These are phyloP conservation scores for Glonium stellatum DNA, from an alignment of 495 filamentous ascomycete species.

Conservation along the genomic window DNA sequence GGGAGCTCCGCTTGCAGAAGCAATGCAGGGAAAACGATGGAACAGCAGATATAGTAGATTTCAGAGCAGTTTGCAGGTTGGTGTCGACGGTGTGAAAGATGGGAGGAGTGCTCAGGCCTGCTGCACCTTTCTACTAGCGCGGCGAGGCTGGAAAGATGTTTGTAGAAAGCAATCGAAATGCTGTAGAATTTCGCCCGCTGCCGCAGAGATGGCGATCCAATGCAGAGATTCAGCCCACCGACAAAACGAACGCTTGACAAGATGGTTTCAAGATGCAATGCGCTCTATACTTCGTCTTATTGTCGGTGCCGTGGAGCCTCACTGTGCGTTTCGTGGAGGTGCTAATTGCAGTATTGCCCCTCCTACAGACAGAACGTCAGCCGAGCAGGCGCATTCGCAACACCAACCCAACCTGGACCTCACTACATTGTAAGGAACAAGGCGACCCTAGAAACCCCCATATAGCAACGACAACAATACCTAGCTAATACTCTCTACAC, in stretches of 20 bases:
- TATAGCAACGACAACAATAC: too few species aligned
- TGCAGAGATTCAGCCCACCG: background rate
- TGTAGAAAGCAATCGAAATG: slow-evolving; percentile 29
- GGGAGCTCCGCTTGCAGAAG: too few species aligned
- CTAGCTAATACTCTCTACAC: background rate
- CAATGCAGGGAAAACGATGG: background rate
- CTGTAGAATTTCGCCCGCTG: slow-evolving; percentile 6
- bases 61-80: background rate
- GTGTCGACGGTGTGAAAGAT: background rate
- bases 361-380: background rate
- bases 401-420: too few species aligned
- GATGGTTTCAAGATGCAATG: background rate
- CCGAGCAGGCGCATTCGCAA: too few species aligned
- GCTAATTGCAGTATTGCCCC: background rate
- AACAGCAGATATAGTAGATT: background rate
- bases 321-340: background rate
- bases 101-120: slow-evolving; percentile 5
- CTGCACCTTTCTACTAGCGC: slow-evolving; percentile 15
- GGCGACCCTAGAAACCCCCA: too few species aligned
- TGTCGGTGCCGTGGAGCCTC: background rate
- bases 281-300: background rate
- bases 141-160: slow-evolving; percentile 20
- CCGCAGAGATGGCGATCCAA: background rate
- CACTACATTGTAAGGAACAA: too few species aligned
- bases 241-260: background rate